Base-by-base conservation (phyloP, 371 early-diverging fungal species). In the Mucor velutinosus region DNA sequence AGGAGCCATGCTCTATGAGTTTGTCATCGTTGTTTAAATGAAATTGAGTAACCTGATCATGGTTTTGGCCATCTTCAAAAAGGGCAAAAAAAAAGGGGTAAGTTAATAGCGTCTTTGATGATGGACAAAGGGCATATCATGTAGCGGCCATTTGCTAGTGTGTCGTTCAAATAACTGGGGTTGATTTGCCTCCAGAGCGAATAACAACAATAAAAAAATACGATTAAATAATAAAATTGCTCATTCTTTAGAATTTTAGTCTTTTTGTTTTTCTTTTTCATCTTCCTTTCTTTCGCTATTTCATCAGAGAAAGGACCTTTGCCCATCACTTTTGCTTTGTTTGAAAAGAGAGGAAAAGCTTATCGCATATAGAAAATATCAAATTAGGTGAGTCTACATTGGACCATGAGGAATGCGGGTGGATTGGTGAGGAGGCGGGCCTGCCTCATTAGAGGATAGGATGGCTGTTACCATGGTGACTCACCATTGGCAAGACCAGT, bases 201-300 rank as follows among this genome's bases (percentile, higher is more conserved):
- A 57, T 30, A 56, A 56, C 4, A 11, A 55, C 29, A 57, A 27
- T 30, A 57, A 57, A 57, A 33, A 32, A 27, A n/a, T 56, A 33
- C 32, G n/a, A 17, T 17, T 17, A 4, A 32, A 32, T 57, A 57
- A 57, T n/a, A 32, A 57, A 32, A 57, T 57, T 30, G n/a, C 32
- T 57, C 57, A 57, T 57, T 57, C 57, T 57, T 57, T 33, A 33
- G 30, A n/a, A 57, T 57, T 32, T 33, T 57, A 10, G 30, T 57
- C n/a, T 57, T 10, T 57, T 19, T 32, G 3, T 57, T 57, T 57
- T 57, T 57, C 33, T 33, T 57, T 33, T 33, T 32, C 19, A n/a
- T 33, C 6, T 32, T 33, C 0, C n/a, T 32, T 57, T 57, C n/a
- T 57, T 29, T 4, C n/a, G 8, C 2, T 33, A 32, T 2, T 56